A percentile compares a stretch with the other conserved stretches of the same genome.
Conservation (phyloP, 352 stramenopile genomes). For the Phytophthora pinifolia region DNA sequence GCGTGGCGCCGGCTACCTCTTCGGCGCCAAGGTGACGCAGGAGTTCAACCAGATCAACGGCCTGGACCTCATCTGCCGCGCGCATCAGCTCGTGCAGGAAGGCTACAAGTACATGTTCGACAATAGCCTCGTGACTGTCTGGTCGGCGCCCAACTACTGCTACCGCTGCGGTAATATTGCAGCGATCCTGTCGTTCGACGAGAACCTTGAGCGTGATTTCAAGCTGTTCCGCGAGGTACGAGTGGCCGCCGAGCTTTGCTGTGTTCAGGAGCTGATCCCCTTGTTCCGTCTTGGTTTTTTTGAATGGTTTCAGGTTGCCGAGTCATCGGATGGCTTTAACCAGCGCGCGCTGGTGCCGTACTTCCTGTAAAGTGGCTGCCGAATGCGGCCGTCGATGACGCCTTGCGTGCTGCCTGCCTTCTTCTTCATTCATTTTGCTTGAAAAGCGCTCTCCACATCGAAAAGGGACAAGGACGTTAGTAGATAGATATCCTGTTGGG, state of each 20-base stretch:
- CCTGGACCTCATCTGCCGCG: slow-evolving; percentile 87
- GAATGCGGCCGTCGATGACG: slow-evolving; percentile 12
- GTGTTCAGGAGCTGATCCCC: slow-evolving; percentile 9
- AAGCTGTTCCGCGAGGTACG: slow-evolving; percentile 88
- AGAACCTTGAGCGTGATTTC: slow-evolving; percentile 86
- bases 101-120: slow-evolving; percentile 94
- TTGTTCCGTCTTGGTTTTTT: background rate
- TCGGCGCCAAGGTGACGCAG: slow-evolving; percentile 83
- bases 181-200: slow-evolving; percentile 80
- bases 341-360: slow-evolving; percentile 83
- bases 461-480: slow-evolving; percentile 46
- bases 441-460: slow-evolving; percentile 37
- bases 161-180: slow-evolving; percentile 87
- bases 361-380: slow-evolving; percentile 71
- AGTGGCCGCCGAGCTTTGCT: no score
- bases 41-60: slow-evolving; percentile 93
- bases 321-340: slow-evolving; percentile 79
- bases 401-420: slow-evolving; percentile 20
- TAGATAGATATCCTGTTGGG: slow-evolving; percentile 40
- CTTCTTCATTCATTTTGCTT: slow-evolving; percentile 31
- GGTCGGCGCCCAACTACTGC: slow-evolving; percentile 86
- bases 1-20: slow-evolving; percentile 88
- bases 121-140: slow-evolving; percentile 82
- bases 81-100: slow-evolving; percentile 89
- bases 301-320: slow-evolving; percentile 57